These are phyloP conservation scores for Picochlorum sp. DNA, from an alignment of 139 green algal genomes.

Conservation along the genomic window DNA sequence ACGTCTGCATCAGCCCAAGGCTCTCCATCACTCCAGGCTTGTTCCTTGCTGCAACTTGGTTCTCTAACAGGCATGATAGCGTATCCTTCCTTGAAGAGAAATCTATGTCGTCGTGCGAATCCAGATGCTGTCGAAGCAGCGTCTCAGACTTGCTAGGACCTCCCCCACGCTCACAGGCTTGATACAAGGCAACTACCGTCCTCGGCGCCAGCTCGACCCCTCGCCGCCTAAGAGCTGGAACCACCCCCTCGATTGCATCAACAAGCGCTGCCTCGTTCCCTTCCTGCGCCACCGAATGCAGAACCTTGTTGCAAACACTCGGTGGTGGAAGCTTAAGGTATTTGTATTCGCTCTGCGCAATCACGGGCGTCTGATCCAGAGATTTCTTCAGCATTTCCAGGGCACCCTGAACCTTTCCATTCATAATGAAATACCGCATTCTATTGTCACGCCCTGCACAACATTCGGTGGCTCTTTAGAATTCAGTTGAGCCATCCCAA, in stretches of 20 bases:
- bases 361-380: not conserved
- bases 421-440: constrained; percentile 21
- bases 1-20: not conserved
- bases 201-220: no score
- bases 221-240: no score
- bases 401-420: not conserved
- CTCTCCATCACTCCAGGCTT: not conserved
- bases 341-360: not conserved
- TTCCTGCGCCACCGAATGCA: constrained; percentile 6
- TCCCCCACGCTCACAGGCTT: no score
- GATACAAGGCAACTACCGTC: no score
- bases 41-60: not conserved
- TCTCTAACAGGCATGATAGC: not conserved
- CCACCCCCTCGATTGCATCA: no score
- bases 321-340: constrained; percentile 10
- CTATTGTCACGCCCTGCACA: constrained; percentile 5
- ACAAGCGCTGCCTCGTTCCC: not conserved
- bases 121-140: no score
- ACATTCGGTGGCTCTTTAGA: no score
- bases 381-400: constrained; percentile 12
- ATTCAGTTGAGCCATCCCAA: not conserved
- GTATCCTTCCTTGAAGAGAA: not conserved
- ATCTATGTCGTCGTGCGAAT: no score
- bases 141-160: not conserved
- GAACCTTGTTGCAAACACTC: constrained; percentile 14